These are phyloP conservation scores for Termitomyces sp. DNA, from an alignment of 768 basidiomycete species.

Conservation along the genomic window DNA sequence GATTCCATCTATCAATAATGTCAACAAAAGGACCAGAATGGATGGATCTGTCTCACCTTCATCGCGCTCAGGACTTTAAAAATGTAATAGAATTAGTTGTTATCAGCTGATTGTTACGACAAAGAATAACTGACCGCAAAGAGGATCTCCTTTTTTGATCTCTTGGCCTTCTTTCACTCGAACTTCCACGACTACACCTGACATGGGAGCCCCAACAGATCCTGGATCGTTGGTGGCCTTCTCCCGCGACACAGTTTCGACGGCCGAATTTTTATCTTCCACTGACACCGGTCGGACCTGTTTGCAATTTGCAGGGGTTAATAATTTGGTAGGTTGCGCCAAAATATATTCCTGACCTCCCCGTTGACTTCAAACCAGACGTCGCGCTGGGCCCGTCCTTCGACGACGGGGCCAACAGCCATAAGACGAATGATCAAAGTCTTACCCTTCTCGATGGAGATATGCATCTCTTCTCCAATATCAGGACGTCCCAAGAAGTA, in stretches of 20 bases:
- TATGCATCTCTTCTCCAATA: slow-evolving; percentile 93
- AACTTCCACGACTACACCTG: slow-evolving; percentile 97
- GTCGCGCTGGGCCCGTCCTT: slow-evolving; percentile 88
- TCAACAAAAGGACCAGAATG: slow-evolving; percentile 8
- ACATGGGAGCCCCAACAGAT: slow-evolving; percentile 97
- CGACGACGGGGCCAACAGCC: slow-evolving; percentile 90
- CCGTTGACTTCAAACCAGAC: slow-evolving; percentile 99
- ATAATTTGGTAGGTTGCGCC: slow-evolving; percentile 1
- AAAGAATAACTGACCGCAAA: slow-evolving; percentile 61
- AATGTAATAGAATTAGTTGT: slow-evolving; percentile 6
- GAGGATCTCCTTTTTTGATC: slow-evolving; percentile 96
- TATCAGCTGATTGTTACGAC: slow-evolving; percentile 16
- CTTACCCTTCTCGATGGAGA: slow-evolving; percentile 95
- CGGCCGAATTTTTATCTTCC: slow-evolving; percentile 95
- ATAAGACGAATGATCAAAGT: slow-evolving; percentile 94
- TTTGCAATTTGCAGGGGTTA: slow-evolving; percentile 16
- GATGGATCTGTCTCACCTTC: slow-evolving; percentile 58
- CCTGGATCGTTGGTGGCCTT: slow-evolving; percentile 92
- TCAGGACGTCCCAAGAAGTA: slow-evolving; percentile 94
- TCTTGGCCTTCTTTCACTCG: slow-evolving; percentile 97
- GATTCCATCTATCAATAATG: slow-evolving; percentile 81
- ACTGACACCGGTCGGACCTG: slow-evolving; percentile 93
- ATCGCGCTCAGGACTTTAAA: slow-evolving; percentile 85
- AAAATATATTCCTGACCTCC: slow-evolving; percentile 51
- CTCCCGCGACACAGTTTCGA: slow-evolving; percentile 92